A percentile compares a stretch with the other conserved stretches of the same genome.
phyloP scores from a whole-genome alignment of 2,329 filamentous ascomycete genomes.

The Paecilomyces variotii region DNA sequence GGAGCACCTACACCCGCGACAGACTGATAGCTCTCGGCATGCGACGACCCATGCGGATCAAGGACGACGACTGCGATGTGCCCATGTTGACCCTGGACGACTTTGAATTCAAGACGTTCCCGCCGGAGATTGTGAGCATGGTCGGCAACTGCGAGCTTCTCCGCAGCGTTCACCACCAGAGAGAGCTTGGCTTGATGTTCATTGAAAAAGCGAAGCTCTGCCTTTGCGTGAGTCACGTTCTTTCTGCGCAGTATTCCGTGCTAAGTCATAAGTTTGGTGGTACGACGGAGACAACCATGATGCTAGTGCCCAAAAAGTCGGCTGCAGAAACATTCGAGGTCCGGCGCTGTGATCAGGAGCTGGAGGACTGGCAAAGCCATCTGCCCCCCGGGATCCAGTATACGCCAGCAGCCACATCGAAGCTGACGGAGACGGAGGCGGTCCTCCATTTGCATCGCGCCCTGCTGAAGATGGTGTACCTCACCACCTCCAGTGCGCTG shows the following conservation, averaged over 20 bases:
- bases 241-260: slow-evolving; percentile 87
- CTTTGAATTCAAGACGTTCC: slow-evolving; percentile 67
- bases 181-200: slow-evolving; percentile 76
- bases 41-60: slow-evolving; percentile 85
- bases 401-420: slow-evolving; percentile 54
- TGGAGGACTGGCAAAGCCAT: slow-evolving; percentile 67
- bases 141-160: slow-evolving; percentile 62
- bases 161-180: slow-evolving; percentile 64
- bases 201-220: slow-evolving; percentile 87
- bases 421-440: slow-evolving; percentile 38
- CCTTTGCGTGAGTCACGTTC: slow-evolving; percentile 78
- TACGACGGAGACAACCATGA: slow-evolving; percentile 72
- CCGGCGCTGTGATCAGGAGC: slow-evolving; percentile 66
- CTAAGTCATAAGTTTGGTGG: slow-evolving; percentile 68
- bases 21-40: slow-evolving; percentile 87
- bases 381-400: slow-evolving; percentile 68
- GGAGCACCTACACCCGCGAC: slow-evolving; percentile 94
- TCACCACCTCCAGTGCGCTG: slow-evolving; percentile 81
- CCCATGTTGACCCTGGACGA: slow-evolving; percentile 79
- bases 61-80: slow-evolving; percentile 88
- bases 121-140: slow-evolving; percentile 61
- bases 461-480: slow-evolving; percentile 89
- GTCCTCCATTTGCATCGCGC: slow-evolving; percentile 64
- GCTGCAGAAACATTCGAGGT: slow-evolving; percentile 76
- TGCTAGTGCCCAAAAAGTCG: slow-evolving; percentile 83